Base-by-base conservation (phyloP, 129 eudicot species). In the Artemisia annua region DNA sequence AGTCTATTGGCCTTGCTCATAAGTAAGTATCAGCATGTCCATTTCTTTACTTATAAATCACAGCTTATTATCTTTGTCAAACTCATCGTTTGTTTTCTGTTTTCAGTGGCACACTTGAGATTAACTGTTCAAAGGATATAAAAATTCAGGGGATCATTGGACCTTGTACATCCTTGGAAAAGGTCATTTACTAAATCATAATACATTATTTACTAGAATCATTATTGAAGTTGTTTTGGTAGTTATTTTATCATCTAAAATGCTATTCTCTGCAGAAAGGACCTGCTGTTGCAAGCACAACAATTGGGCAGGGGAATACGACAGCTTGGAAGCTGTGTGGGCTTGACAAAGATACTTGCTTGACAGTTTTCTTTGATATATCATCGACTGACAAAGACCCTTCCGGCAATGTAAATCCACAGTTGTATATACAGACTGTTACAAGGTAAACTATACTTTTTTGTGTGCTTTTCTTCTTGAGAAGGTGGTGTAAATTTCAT, bases 91-190 rank as follows among this genome's bases (percentile, higher is more conserved):
- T 56, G 24, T 72, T 78, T 39, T 24, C 48, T 56, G 24, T 7
- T 77, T 73, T 69, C 83, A 94, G 98, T 86, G 98, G 97, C 61
- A 84, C 89, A 16, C 87, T 94, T 57, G 98, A 94, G 82, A 84
- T 94, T 60, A 82, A 81, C 70, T 89, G 98, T 79, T 94, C 97
- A 17, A 94, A 94, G 81, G 98, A 94, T 65, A 88, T 94, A 4
- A 94, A 83, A 76, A 77, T 94, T 76, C 98, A 94, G 69, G 97
- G 98, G 76, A 78, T 86, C 16, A 85, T 94, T 66, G 98, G 98
- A 72, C 97, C 98, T 76, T 94, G 98, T 79, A 90, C 98, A 51
- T 86, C 98, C 15, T 65, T 84, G 77, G 97, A 94, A 67, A 94
- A 94, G 98, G 98, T 94, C 72, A 70, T 49, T 55, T 68, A 44